Evolutionary conservation across 805 yeast genomes (phyloP).

Genomic region (Schizosaccharomyces lindneri): DNA sequence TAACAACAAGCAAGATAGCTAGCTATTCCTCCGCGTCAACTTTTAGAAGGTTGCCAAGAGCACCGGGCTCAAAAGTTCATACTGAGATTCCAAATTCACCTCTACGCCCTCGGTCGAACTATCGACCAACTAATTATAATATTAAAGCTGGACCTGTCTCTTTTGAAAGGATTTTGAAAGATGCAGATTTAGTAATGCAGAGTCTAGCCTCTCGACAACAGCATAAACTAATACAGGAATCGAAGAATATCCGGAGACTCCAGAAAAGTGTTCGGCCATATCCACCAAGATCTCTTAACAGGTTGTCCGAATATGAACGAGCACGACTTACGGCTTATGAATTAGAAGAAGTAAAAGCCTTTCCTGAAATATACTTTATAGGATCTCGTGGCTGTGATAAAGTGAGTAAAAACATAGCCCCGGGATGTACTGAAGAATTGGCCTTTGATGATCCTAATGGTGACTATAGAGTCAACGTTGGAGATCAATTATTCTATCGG

Average conservation of each 20-base stretch:
- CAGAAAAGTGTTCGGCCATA: not conserved
- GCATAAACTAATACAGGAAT: not conserved
- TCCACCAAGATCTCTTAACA: not conserved
- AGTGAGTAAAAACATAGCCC: not conserved
- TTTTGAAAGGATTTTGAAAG: not conserved
- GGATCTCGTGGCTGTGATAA: not conserved
- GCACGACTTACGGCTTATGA: not conserved
- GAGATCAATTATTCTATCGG: slow-evolving; percentile 47
- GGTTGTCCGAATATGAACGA: not conserved
- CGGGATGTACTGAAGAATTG: slow-evolving; percentile 12
- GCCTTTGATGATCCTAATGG: slow-evolving; percentile 52
- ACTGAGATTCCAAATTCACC: not conserved
- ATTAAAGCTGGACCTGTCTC: not conserved
- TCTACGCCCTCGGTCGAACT: not conserved
- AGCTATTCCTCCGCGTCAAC: not conserved
- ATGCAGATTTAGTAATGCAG: not conserved
- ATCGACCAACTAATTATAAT: too few species aligned
- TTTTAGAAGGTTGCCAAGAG: not conserved
- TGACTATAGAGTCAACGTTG: slow-evolving; percentile 27
- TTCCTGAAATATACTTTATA: not conserved
- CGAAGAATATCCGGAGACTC: not conserved
- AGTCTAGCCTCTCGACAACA: not conserved
- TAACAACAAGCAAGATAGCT: not conserved
- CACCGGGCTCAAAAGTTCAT: not conserved
- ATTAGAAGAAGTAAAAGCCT: not conserved